Base-by-base conservation (phyloP, 768 basidiomycete species). In the Leccinum broughii region DNA sequence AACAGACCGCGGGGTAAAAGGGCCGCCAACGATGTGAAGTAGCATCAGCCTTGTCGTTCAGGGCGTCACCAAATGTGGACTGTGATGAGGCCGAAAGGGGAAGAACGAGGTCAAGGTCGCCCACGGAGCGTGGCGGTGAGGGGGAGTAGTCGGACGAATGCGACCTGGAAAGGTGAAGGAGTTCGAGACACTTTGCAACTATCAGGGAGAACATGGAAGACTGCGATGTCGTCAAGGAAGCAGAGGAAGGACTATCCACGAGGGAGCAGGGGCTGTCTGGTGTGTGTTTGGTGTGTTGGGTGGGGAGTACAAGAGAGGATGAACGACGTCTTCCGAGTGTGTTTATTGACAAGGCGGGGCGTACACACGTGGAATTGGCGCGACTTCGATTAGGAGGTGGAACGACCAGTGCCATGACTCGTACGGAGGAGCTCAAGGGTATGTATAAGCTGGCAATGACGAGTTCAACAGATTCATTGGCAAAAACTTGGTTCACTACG, bases 351-450 rank as follows among this genome's bases (percentile, higher is more conserved):
- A 84, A 68, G 10, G 81, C 75, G 35, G 84, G 80, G 35, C 82
- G 77, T 52, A 87, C 79, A 63, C 77, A 82, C 26, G 83, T 83
- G 49, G 86, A 88, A 51, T 82, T 86, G 0, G 86, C 84, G 58
- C 85, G 83, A 68, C 77, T 77, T 68, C 83, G 83, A 66, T 74
- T 74, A 41, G 75, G 73, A 56, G 77, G 78, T 50, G 83, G 82
- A 61, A 75, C 72, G 59, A 70, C 62, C 63, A 74, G 51, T 32
- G 74, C 64, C 73, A 76, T 74, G 63, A 50, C 20, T 9, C 39
- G 39, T 41, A 56, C 22, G 49, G 22, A 22, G 49, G 17, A 8
- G 1, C 20, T 9, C 20, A 15, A 32, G 49, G 51, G 60, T 58
- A 62, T 55, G 22, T 20, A 26, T 20, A 46, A 46, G 20, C 41